Evolutionary conservation across 2,329 filamentous ascomycete genomes (phyloP).

Genomic region (Aureobasidium mangrovei): DNA sequence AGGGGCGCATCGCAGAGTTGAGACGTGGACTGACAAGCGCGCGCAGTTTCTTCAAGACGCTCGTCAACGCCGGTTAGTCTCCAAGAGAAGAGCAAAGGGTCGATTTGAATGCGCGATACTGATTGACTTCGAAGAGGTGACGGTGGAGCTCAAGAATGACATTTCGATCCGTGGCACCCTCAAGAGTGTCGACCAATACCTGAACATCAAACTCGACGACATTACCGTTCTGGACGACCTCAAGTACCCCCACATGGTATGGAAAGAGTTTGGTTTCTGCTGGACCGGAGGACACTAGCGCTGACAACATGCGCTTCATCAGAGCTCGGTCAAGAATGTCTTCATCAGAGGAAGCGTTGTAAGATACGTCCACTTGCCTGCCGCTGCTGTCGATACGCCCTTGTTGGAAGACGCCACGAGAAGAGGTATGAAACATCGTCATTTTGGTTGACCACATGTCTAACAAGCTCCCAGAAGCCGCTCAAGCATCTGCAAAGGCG

Average conservation of each 20-base stretch:
- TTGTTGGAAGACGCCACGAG: constrained; percentile 85
- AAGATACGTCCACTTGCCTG: constrained; percentile 81
- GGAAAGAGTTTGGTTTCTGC: constrained; percentile 17
- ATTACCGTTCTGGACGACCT: constrained; percentile 87
- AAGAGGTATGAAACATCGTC: constrained; percentile 51
- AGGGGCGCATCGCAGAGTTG: neutral
- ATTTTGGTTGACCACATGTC: neutral
- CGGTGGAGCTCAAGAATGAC: constrained; percentile 98
- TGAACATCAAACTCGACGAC: constrained; percentile 98
- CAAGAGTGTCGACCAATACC: constrained; percentile 96
- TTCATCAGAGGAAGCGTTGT: constrained; percentile 92
- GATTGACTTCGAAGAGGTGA: constrained; percentile 61
- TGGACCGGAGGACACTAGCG: neutral
- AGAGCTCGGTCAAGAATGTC: constrained; percentile 84
- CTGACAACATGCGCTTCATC: constrained; percentile 9
- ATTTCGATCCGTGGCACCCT: constrained; percentile 91
- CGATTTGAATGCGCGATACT: neutral
- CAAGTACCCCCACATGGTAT: constrained; percentile 85
- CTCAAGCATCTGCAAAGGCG: constrained; percentile 28
- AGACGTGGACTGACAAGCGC: neutral
- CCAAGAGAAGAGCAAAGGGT: neutral
- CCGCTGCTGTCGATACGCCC: constrained; percentile 72
- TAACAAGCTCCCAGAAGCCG: constrained; percentile 19
- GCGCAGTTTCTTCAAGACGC: constrained; percentile 89
- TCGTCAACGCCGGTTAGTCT: constrained; percentile 55